Base-by-base conservation (phyloP, 2,329 filamentous ascomycete genomes). In the Ploettnerulaceae sp. region DNA sequence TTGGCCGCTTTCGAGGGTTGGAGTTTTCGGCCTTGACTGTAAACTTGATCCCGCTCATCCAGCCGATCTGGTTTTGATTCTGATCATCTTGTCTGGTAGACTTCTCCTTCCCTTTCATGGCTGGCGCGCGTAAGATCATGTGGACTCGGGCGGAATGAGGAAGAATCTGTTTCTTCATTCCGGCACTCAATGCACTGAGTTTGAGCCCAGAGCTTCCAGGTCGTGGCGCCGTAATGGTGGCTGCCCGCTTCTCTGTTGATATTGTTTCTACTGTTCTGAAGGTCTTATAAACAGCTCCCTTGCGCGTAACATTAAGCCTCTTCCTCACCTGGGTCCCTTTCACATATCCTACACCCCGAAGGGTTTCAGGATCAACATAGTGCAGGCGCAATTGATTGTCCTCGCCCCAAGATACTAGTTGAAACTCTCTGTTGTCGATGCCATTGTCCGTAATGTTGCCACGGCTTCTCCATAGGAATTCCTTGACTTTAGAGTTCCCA, bases 361-460 rank as follows among this genome's bases (percentile, higher is more conserved):
- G 70, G 22, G 82, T 71, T 20, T 80, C 70, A 1, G 79, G 69
- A 31, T 87, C 77, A 15, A 89, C 76, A 37, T 81, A 82, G 61
- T 95, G 86, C 21, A 96, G 72, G 38, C 86, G 82, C 22, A 96
- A 71, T 59, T 89, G 79, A 55, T 85, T 86, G 64, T 96, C 91
- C 38, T 86, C 83, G 20, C 89, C 89, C 90, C 90, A 96, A 0
- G 90, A 90, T 0, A 96, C 87, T 14, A 96, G 73, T 64, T 96
- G 90, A 54, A 95, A 96, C 42, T 96, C 90, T 57, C 91, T 80
- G 52, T 89, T 73, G 59, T 96, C 90, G 35, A 84, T 68, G n/a
- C 77, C 76, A 44, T 88, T 78, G 12, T 79, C 76, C 14, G 73
- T 71, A 26, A 83, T 73, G 12, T 68, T 68, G 28, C 90, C 90